A percentile compares a stretch with the other conserved stretches of the same genome.
Evolutionary conservation across 1,139 yeast genomes (phyloP).

Genomic region (Taphrina populina): DNA sequence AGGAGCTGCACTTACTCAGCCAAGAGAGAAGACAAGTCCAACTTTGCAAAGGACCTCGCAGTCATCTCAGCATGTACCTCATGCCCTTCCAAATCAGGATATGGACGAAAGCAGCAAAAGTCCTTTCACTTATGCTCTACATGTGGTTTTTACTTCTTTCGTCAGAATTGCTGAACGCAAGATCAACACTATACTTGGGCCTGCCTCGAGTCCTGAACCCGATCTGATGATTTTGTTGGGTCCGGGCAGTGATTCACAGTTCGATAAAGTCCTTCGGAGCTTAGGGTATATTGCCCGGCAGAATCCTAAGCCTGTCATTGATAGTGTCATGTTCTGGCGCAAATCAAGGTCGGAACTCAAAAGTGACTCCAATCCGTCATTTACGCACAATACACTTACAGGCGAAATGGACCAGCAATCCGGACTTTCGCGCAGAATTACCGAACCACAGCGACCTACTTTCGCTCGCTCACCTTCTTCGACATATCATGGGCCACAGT

Average conservation of each 20-base stretch:
- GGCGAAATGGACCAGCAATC: constrained; percentile 6
- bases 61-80: neutral
- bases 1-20: constrained; percentile 4
- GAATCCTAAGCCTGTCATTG: constrained; percentile 93
- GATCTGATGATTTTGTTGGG: constrained; percentile 78
- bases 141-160: constrained; percentile 90
- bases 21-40: constrained; percentile 4
- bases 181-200: constrained; percentile 68
- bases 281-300: constrained; percentile 86
- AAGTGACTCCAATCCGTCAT: constrained; percentile 60
- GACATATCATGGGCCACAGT: constrained; percentile 1
- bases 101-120: constrained; percentile 47
- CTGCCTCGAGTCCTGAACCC: constrained; percentile 70
- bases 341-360: constrained; percentile 87
- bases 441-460: constrained; percentile 17
- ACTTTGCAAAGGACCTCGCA: neutral
- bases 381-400: constrained; percentile 39
- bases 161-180: constrained; percentile 90
- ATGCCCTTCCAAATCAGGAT: neutral
- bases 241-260: constrained; percentile 80
- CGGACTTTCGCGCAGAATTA: constrained; percentile 8
- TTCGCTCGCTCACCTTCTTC: constrained; percentile 25
- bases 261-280: constrained; percentile 80
- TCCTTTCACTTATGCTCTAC: constrained; percentile 90
- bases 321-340: constrained; percentile 98